Percentiles rank a stretch among this genome's conserved stretches.
Conservation (phyloP, 495 filamentous ascomycete genomes). For the Bombardia bombarda region DNA sequence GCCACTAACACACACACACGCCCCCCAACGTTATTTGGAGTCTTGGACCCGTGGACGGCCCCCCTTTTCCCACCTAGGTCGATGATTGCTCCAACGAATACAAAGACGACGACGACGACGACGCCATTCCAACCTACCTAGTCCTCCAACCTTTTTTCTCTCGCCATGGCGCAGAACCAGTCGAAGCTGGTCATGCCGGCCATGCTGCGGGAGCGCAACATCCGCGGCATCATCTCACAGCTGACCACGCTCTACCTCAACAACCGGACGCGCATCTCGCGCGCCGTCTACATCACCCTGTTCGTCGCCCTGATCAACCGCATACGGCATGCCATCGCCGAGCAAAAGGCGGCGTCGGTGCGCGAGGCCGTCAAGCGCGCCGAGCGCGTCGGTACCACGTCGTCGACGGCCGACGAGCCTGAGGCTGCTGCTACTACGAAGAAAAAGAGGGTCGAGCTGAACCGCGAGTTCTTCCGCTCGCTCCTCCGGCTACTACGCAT, state of each 20-base stretch:
- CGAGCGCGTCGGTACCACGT: conserved; percentile 46
- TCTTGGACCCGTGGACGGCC: too few relatives aligned
- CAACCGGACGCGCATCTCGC: conserved; percentile 83
- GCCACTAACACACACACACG: too few relatives aligned
- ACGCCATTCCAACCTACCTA: not conserved
- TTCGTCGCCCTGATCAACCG: conserved; percentile 83
- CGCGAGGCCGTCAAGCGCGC: conserved; percentile 59
- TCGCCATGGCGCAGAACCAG: conserved; percentile 60
- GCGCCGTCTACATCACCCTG: conserved; percentile 85
- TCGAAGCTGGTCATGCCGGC: conserved; percentile 60
- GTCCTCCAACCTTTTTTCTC: conserved; percentile 1
- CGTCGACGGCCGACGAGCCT: conserved; percentile 32
- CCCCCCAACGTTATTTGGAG: too few relatives aligned
- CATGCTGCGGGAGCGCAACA: conserved; percentile 53
- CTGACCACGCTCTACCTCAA: conserved; percentile 70
- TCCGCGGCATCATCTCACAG: conserved; percentile 66
- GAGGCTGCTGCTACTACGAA: conserved; percentile 25
- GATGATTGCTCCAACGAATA: conserved; percentile 10
- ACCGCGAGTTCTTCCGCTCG: conserved; percentile 89
- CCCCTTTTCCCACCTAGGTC: too few relatives aligned
- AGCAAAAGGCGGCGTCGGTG: conserved; percentile 80
- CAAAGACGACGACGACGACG: not conserved
- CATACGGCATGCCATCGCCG: conserved; percentile 81
- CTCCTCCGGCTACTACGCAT: conserved; percentile 73
- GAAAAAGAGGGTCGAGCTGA: conserved; percentile 84